Evolutionary conservation across 805 yeast species (phyloP), one percentile per base, ranked within the genome.

Genomic region (Millerago galiae): DNA sequence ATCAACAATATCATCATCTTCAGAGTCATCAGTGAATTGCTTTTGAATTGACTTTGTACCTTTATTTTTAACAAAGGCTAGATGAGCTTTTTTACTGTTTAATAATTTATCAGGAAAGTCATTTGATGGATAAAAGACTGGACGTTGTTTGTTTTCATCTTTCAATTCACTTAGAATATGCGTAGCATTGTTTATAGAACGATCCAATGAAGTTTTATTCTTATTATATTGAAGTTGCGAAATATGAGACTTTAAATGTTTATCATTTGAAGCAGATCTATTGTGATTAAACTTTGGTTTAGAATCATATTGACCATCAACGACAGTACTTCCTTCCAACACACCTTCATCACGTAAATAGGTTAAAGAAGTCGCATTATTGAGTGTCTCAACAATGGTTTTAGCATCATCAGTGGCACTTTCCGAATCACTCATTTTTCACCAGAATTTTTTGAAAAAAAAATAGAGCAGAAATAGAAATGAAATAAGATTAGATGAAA

Each of bases 191-290:
- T 71, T 65, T 43, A 84, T 80, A 2, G 81, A 71, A 40, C 84
- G 67, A 45, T 78, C 82, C 42, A 90, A 66, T 1, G 82, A 72
- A 0, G 77, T 66, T 42, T 83, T 74, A 64, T 81, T 81, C 52
- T 81, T 80, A 56, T 87, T 87, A 59, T 84, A 91, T 47, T 77
- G 83, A 43, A 83, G 63, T 56, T 90, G 96, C 45, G 80, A 77
- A 27, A 83, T 59, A 40, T 88, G 82, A 1, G 82, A 68, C 36
- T 70, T 66, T 46, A 70, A 54, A n/a, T 68, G 61, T 16, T 50
- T 54, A 35, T 60, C 63, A 26, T 60, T 58, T 8, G 63, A 61
- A 17, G 48, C 41, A 3, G 59, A 54, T 44, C 57, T 47, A 25
- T 33, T 36, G 35, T 57, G 58, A 10, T 31, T 32, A 5, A 35